A percentile compares a stretch with the other conserved stretches of the same genome.
These are phyloP conservation scores for Acorus gramineus DNA, from an alignment of 106 monocot genomes.

Conservation along the genomic window DNA sequence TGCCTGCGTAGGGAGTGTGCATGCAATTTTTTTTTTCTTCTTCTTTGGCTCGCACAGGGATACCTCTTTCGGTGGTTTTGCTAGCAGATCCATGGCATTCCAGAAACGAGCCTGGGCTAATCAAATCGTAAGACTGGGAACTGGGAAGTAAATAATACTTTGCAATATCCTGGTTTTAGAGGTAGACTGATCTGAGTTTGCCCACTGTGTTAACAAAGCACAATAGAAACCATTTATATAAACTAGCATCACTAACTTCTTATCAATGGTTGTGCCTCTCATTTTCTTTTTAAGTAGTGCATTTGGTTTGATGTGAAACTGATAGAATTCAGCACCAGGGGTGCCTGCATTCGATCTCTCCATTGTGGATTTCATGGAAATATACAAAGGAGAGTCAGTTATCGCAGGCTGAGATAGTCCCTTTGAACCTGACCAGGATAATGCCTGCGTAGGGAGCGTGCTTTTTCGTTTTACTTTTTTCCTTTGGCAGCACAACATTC, in stretches of 20 bases:
- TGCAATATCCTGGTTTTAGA: too few species aligned
- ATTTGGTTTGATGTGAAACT: too few species aligned
- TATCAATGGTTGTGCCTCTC: too few species aligned
- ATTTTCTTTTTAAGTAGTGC: too few species aligned
- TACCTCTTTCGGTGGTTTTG: neutral
- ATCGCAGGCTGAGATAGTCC: conserved; percentile 90
- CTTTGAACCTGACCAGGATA: conserved; percentile 99
- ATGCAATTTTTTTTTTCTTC: conserved; percentile 19
- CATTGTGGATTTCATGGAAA: conserved; percentile 10
- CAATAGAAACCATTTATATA: too few species aligned
- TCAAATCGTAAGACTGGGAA: too few species aligned
- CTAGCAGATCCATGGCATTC: neutral
- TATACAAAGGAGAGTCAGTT: too few species aligned
- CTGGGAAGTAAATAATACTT: too few species aligned
- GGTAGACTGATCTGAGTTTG: too few species aligned
- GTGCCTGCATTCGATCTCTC: conserved; percentile 48
- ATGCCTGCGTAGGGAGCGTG: conserved; percentile 99
- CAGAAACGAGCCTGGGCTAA: too few species aligned
- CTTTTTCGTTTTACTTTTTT: conserved; percentile 24
- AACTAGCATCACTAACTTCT: too few species aligned
- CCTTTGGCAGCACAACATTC: conserved; percentile 3
- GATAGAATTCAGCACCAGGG: conserved; percentile 54
- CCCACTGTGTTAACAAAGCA: too few species aligned
- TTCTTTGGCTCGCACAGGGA: conserved; percentile 10
- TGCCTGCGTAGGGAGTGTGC: conserved; percentile 99